phyloP scores from a whole-genome alignment of 2,329 filamentous ascomycete genomes.

The Coniochaeta hoffmannii region DNA sequence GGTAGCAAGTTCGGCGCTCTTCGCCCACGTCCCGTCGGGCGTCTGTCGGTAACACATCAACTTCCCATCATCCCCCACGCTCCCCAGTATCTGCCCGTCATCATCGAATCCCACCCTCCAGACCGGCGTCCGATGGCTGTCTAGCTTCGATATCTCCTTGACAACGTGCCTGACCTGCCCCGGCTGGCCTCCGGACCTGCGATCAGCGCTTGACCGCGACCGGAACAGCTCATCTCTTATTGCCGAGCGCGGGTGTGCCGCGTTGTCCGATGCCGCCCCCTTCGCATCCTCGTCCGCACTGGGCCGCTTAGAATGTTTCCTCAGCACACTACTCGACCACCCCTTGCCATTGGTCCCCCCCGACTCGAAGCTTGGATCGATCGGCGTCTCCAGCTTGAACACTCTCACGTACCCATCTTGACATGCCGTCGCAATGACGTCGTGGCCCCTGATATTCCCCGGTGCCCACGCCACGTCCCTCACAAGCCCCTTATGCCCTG shows the following conservation, averaged over 20 bases:
- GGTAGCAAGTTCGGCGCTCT: slow-evolving; percentile 53
- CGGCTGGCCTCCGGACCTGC: slow-evolving; percentile 48
- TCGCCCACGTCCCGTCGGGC: slow-evolving; percentile 49
- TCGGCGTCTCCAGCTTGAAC: slow-evolving; percentile 67
- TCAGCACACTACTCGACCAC: slow-evolving; percentile 40
- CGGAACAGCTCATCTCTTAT: slow-evolving; percentile 47
- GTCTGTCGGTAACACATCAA: slow-evolving; percentile 55
- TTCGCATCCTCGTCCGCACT: not conserved
- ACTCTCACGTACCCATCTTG: slow-evolving; percentile 87
- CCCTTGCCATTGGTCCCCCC: slow-evolving; percentile 31
- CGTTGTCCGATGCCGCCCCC: not conserved
- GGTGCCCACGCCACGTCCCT: slow-evolving; percentile 89
- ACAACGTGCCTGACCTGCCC: slow-evolving; percentile 59
- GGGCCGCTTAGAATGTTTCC: slow-evolving; percentile 23
- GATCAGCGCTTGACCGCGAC: slow-evolving; percentile 36
- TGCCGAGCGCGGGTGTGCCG: slow-evolving; percentile 33
- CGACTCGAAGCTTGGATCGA: slow-evolving; percentile 12
- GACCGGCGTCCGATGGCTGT: slow-evolving; percentile 61
- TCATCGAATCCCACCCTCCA: slow-evolving; percentile 69
- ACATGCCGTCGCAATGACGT: slow-evolving; percentile 84
- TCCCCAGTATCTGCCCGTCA: slow-evolving; percentile 65
- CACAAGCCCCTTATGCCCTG: slow-evolving; percentile 67
- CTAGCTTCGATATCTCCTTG: slow-evolving; percentile 58
- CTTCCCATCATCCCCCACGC: slow-evolving; percentile 69
- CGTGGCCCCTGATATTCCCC: slow-evolving; percentile 82